Evolutionary conservation across 352 stramenopile species (phyloP).

Genomic region (Peronosclerospora sorghi): DNA sequence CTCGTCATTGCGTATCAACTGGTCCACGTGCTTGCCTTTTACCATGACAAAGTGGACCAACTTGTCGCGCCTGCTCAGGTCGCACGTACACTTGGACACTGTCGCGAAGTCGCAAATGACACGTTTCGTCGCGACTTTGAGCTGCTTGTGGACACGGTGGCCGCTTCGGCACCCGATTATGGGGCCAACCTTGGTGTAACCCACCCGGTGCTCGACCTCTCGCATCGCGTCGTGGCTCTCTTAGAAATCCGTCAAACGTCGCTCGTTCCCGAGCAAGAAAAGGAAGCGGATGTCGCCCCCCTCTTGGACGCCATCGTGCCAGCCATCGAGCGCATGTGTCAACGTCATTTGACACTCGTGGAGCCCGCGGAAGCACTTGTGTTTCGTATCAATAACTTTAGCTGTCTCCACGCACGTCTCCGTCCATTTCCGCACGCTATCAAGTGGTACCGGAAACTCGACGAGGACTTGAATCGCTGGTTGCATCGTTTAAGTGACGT

Average conservation of each 20-base stretch:
- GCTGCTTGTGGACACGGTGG: constrained; percentile 34
- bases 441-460: constrained; percentile 26
- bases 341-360: constrained; percentile 25
- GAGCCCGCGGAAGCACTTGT: constrained; percentile 43
- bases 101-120: constrained; percentile 26
- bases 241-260: constrained; percentile 54
- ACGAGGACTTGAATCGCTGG: constrained; percentile 24
- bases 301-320: constrained; percentile 42
- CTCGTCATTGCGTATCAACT: constrained; percentile 56
- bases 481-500: constrained; percentile 34
- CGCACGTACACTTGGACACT: constrained; percentile 25
- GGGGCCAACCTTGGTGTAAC: constrained; percentile 47
- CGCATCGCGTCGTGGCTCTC: constrained; percentile 40
- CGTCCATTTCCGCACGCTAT: constrained; percentile 31
- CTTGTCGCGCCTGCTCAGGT: constrained; percentile 30
- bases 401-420: constrained; percentile 39
- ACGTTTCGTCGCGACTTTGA: constrained; percentile 48
- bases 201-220: constrained; percentile 41
- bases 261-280: constrained; percentile 37
- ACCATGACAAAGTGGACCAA: constrained; percentile 42
- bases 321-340: constrained; percentile 40
- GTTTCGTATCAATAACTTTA: constrained; percentile 69
- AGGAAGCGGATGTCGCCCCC: constrained; percentile 34
- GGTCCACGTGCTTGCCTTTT: constrained; percentile 57
- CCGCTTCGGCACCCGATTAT: constrained; percentile 40